A percentile compares a stretch with the other conserved stretches of the same genome.
These are phyloP conservation scores for Lepiota venenata DNA, from an alignment of 768 basidiomycete species.

Conservation along the genomic window DNA sequence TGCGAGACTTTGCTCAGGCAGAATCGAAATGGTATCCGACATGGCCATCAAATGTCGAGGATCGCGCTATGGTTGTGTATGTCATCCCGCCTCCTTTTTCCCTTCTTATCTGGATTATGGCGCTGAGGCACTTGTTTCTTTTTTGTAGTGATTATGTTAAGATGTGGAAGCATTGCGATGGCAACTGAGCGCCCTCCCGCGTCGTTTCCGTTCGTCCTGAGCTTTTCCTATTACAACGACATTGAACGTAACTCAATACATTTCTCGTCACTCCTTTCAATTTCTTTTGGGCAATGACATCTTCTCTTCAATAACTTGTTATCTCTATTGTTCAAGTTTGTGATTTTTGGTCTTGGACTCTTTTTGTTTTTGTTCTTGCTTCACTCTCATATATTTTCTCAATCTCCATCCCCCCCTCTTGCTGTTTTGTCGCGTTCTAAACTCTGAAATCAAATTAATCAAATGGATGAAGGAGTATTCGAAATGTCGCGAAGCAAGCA, in stretches of 20 bases:
- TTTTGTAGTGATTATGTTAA: slow-evolving; percentile 46
- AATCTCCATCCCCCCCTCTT: too few relatives aligned
- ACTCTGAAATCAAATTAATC: too few relatives aligned
- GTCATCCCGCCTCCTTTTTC: slow-evolving; percentile 20
- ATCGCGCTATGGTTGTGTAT: slow-evolving; percentile 69
- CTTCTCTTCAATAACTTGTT: too few relatives aligned
- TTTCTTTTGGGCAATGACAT: slow-evolving; percentile 4
- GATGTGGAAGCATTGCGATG: slow-evolving; percentile 54
- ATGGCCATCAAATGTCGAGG: slow-evolving; percentile 63
- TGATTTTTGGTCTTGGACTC: too few relatives aligned
- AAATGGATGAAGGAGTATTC: too few relatives aligned
- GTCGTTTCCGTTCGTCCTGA: too few relatives aligned
- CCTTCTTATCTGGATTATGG: neutral
- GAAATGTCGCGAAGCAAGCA: too few relatives aligned
- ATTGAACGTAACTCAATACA: neutral
- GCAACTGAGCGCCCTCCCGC: neutral
- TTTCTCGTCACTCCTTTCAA: neutral
- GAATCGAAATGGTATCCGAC: slow-evolving; percentile 66
- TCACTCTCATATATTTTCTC: too few relatives aligned
- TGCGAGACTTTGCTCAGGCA: slow-evolving; percentile 57
- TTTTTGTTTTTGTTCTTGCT: too few relatives aligned
- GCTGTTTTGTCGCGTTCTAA: too few relatives aligned
- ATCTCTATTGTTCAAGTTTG: too few relatives aligned
- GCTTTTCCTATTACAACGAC: neutral
- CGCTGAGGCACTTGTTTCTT: neutral